Conservation (phyloP, 2,329 filamentous ascomycete genomes). For the Verticillium klebahnii region DNA sequence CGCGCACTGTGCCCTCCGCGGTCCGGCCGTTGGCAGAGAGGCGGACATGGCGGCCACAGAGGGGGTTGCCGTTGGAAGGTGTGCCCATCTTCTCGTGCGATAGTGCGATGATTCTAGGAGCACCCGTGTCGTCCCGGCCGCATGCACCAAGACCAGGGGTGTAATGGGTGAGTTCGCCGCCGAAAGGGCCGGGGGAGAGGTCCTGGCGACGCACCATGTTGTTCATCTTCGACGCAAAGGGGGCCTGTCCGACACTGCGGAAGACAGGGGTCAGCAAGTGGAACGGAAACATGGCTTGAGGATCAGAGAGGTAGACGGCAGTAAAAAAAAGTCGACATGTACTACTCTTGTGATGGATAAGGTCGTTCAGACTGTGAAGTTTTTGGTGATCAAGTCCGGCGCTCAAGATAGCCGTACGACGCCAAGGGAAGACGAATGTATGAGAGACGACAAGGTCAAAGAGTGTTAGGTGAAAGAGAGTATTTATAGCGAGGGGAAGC, state of each 20-base stretch:
- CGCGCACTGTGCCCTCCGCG: constrained; percentile 2
- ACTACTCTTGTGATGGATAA: no score
- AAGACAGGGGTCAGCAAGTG: not conserved
- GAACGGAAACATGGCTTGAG: no score
- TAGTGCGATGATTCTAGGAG: constrained; percentile 5
- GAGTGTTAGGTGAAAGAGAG: no score
- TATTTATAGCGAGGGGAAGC: no score
- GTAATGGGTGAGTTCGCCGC: constrained; percentile 10
- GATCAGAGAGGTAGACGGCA: no score
- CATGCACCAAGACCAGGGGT: constrained; percentile 8
- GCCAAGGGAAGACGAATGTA: not conserved
- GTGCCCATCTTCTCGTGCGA: constrained; percentile 11
- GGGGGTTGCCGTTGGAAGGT: constrained; percentile 9
- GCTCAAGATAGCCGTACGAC: not conserved
- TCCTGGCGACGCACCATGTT: constrained; percentile 4
- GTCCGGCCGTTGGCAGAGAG: constrained; percentile 1
- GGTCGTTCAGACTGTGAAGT: no score
- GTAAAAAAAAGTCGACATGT: no score
- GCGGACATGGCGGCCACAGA: constrained; percentile 3
- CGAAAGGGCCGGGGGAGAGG: not conserved
- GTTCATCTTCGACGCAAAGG: not conserved
- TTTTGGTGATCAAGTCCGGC: not conserved
- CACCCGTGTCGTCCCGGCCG: constrained; percentile 2
- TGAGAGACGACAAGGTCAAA: no score
- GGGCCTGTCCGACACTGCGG: not conserved